Base-by-base conservation (phyloP, 495 filamentous ascomycete species). In the Aspergillus mulundensis region DNA sequence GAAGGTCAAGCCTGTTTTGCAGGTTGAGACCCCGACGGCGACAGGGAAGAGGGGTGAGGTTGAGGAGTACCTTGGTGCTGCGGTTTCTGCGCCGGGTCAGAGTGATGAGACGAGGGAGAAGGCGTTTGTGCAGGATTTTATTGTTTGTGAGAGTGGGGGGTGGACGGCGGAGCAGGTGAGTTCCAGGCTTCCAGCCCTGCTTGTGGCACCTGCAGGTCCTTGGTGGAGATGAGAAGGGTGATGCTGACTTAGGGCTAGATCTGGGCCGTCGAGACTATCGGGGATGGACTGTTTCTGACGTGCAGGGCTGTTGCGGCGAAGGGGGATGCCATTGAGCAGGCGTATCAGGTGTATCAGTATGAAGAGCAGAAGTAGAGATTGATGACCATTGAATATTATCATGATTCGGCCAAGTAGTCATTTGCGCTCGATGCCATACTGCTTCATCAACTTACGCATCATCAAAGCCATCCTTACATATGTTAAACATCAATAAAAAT, bases 241-340 rank as follows among this genome's bases (percentile, higher is more conserved):
- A 48, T 25, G 25, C 25, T 48, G 45, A 48, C 25, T 7, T 7
- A 8, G 14, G 6, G 18, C 6, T 34, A 50, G 46, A 38, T 38
- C 18, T 50, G 46, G 46, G 28, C 46, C 14, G 28, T 50, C 0
- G 46, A 50, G 46, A 38, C 3, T 4, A 19, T 34, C 18, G 46
- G 30, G 5, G 46, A 38, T 20, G 30, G 18, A 8, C 7, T 38
- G 25, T 36, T 34, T 5, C 10, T 50, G 18, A 50, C 30, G 18
- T 50, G 46, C 46, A 50, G 34, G 30, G 46, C 46, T 36, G 46
- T 50, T 50, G 46, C 46, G 16, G 46, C 18, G 2, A 50, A 50
- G 46, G 46, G 46, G 28, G 34, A 30, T 15, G 7, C 46, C 7
- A 38, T n/a, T 20, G 46, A 50, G 30, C 18, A 38, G n/a, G 46